Base-by-base conservation (phyloP, 2,329 filamentous ascomycete species). In the Metarhizium sp. region DNA sequence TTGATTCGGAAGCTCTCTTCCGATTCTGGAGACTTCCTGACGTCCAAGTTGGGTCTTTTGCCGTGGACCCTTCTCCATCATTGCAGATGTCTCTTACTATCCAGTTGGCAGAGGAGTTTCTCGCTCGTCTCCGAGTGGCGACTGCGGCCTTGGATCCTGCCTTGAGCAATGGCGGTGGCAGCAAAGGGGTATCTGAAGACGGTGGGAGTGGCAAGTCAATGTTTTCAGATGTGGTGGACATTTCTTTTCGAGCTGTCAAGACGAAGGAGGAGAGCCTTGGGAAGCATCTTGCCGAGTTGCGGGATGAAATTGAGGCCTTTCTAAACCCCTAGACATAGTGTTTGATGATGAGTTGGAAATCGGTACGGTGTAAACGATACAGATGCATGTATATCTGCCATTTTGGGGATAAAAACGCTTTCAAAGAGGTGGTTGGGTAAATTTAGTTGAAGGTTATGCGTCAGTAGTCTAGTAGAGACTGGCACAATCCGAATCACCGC, bases 41-140 rank as follows among this genome's bases (percentile, higher is more conserved):
- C 50, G 72, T 75, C 4, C 71, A 69, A 4, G 65, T 75, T 2
- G 72, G 73, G 4, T 70, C 69, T 3, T 73, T 73, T 48, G 65
- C 71, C 4, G 68, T 75, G 16, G 69, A 71, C 49, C 69, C 71
- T 13, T 67, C 71, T 4, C 69, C 71, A 1, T 67, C 67, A n/a
- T 63, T 74, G 38, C 72, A 74, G 57, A 73, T 74, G 68, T 73
- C 68, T 11, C 63, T 75, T 20, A 73, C 72, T 2, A 65, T 74
- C 34, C 71, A 73, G 57, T 62, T 75, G n/a, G 72, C 69, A 5
- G 70, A 73, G 56, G 70, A 73, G 59, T 73, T 74, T 46, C 63
- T 75, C 14, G 62, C 60, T 34, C 65, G 69, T 34, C 67, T 74
- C 29, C 65, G 70, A 38, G 59, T 61, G 6, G 65, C 66, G n/a